These are phyloP conservation scores for Pichia sp. DNA, from an alignment of 1,139 yeast species.

Conservation along the genomic window DNA sequence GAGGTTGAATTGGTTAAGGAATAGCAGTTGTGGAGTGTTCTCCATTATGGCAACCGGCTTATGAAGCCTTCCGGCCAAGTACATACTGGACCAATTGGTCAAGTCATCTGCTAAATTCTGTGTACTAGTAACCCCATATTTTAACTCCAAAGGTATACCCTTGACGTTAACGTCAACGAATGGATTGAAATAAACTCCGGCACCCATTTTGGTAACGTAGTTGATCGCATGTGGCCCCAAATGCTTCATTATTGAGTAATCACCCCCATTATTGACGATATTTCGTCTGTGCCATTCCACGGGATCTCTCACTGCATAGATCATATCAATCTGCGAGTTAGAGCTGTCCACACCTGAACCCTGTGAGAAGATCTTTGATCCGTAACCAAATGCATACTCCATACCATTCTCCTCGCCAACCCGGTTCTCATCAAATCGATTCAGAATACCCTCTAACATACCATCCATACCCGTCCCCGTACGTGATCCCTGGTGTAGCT, in stretches of 20 bases:
- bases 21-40: slow-evolving; percentile 52
- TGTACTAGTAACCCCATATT: slow-evolving; percentile 79
- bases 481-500: slow-evolving; percentile 31
- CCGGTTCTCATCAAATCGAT: slow-evolving; percentile 37
- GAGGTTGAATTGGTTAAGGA: slow-evolving; percentile 70
- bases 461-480: too few species aligned
- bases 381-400: slow-evolving; percentile 78
- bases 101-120: slow-evolving; percentile 59
- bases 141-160: slow-evolving; percentile 40
- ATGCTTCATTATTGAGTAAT: slow-evolving; percentile 62
- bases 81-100: slow-evolving; percentile 75
- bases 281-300: slow-evolving; percentile 71
- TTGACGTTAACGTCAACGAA: slow-evolving; percentile 50
- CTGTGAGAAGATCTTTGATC: slow-evolving; percentile 89
- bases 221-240: slow-evolving; percentile 59
- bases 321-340: slow-evolving; percentile 75
- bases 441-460: too few species aligned
- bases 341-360: slow-evolving; percentile 40
- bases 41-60: slow-evolving; percentile 81
- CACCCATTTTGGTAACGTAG: slow-evolving; percentile 64
- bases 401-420: slow-evolving; percentile 28
- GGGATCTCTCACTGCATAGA: slow-evolving; percentile 75
- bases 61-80: slow-evolving; percentile 88
- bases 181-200: slow-evolving; percentile 93
- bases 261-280: slow-evolving; percentile 55